These are phyloP conservation scores for Miscanthus sacchariflorus DNA, from an alignment of 202 grass and related monocot species.

Conservation along the genomic window DNA sequence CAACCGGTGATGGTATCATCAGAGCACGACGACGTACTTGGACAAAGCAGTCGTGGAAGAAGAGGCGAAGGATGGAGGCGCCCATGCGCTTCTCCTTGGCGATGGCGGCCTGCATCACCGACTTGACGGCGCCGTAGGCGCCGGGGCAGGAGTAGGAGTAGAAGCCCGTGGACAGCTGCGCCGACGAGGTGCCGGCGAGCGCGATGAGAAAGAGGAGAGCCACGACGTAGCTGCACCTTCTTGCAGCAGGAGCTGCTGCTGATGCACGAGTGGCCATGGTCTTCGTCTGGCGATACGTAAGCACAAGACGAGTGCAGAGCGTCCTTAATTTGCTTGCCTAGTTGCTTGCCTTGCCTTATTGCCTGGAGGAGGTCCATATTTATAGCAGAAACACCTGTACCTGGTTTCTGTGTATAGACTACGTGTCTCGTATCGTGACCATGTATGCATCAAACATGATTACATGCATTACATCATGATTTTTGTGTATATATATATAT, in stretches of 20 bases:
- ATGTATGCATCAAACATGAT: background rate
- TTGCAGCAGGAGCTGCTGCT: no score
- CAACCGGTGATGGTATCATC: no score
- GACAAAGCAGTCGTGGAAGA: constrained; percentile 97
- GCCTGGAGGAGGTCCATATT: background rate
- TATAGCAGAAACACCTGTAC: background rate
- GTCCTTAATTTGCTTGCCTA: background rate
- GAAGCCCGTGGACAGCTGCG: constrained; percentile 65
- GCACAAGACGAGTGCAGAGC: background rate
- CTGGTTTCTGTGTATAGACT: background rate
- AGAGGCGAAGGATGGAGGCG: constrained; percentile 78
- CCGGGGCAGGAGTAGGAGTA: constrained; percentile 66
- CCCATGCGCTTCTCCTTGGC: constrained; percentile 61
- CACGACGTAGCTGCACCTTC: background rate
- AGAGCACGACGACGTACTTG: constrained; percentile 20
- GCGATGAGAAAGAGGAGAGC: background rate
- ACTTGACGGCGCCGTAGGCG: constrained; percentile 48
- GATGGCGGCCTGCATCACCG: constrained; percentile 57
- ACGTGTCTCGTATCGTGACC: background rate
- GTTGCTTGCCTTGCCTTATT: background rate
- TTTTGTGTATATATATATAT: background rate
- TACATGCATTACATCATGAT: background rate
- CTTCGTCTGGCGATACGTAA: no score
- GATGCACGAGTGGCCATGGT: constrained; percentile 36
- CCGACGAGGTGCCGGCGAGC: constrained; percentile 37